Base-by-base conservation (phyloP, 163 green algal genomes). In the Smithsoniella earleae region DNA sequence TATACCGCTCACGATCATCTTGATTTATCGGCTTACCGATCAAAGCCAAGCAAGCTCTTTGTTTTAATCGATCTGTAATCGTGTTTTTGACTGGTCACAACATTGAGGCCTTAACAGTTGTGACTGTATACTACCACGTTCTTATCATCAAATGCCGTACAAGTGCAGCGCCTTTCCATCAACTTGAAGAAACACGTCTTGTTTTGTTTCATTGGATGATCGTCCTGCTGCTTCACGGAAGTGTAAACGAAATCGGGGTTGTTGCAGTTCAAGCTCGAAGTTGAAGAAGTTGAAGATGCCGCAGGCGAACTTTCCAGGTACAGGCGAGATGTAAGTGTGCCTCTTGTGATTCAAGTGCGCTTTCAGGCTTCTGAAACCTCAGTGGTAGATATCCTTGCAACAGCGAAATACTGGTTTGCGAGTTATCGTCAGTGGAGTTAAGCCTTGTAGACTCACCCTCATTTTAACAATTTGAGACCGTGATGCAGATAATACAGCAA, bases 201-300 rank as follows among this genome's bases (percentile, higher is more conserved):
- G n/a, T n/a, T n/a, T n/a, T n/a, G n/a, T n/a, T n/a, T n/a, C n/a
- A n/a, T n/a, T n/a, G n/a, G n/a, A n/a, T n/a, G n/a, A n/a, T n/a
- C n/a, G n/a, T n/a, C n/a, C n/a, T n/a, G n/a, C n/a, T n/a, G n/a
- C n/a, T n/a, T n/a, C n/a, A n/a, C n/a, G n/a, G n/a, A n/a, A n/a
- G n/a, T n/a, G n/a, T n/a, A n/a, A n/a, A n/a, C n/a, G n/a, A n/a
- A 49, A 10, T 10, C 40, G 13, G 40, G 10, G 40, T 49, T 49
- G 40, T 49, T 69, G 58, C 58, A 69, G 58, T 69, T 69, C 25
- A 69, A 69, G 27, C 58, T 69, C 43, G 58, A 69, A 13, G 58
- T 69, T 30, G 58, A 69, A 34, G 58, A 69, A 69, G 58, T 69
- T 38, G 58, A 69, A 45, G 58, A 69, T 43, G 58, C 58, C 8